Evolutionary conservation across 371 early-diverging fungal species (phyloP).

Genomic region (Mucor saturninus): DNA sequence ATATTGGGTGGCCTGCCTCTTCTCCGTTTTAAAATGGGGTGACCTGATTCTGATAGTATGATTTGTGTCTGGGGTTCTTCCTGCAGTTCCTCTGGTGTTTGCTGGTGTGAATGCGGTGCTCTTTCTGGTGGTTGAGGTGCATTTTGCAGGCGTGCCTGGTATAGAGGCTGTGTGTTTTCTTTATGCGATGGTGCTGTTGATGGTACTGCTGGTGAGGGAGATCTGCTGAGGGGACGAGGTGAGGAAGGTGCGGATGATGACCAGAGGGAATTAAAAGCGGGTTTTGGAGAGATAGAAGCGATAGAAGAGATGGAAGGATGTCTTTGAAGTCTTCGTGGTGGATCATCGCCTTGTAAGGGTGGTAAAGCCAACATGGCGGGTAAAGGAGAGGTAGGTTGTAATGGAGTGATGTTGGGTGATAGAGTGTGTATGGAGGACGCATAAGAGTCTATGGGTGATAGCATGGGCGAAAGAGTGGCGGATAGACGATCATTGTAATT

Average conservation of each 20-base stretch:
- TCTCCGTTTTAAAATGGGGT: constrained; percentile 50
- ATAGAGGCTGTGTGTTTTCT: too few species aligned
- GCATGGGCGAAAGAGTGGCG: constrained; percentile 20
- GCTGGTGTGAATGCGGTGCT: not conserved
- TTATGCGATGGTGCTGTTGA: not conserved
- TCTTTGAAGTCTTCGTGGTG: constrained; percentile 23
- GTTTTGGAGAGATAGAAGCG: constrained; percentile 1
- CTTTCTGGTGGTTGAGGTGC: not conserved
- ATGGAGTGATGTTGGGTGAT: constrained; percentile 16
- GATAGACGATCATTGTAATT: not conserved
- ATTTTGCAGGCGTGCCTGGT: not conserved
- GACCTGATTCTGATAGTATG: constrained; percentile 34
- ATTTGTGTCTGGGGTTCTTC: constrained; percentile 35
- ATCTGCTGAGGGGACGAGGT: not conserved
- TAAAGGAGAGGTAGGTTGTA: constrained; percentile 13
- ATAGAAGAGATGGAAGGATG: constrained; percentile 17
- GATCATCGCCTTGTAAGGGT: constrained; percentile 36
- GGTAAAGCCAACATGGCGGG: constrained; percentile 16
- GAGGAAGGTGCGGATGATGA: not conserved
- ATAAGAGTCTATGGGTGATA: constrained; percentile 36
- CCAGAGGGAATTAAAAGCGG: not conserved
- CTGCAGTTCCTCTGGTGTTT: constrained; percentile 3
- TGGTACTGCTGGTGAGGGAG: not conserved
- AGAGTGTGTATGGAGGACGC: constrained; percentile 20
- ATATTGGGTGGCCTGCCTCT: constrained; percentile 49